Conservation (phyloP, 345 rosid genomes). For the Citrus australasica region DNA sequence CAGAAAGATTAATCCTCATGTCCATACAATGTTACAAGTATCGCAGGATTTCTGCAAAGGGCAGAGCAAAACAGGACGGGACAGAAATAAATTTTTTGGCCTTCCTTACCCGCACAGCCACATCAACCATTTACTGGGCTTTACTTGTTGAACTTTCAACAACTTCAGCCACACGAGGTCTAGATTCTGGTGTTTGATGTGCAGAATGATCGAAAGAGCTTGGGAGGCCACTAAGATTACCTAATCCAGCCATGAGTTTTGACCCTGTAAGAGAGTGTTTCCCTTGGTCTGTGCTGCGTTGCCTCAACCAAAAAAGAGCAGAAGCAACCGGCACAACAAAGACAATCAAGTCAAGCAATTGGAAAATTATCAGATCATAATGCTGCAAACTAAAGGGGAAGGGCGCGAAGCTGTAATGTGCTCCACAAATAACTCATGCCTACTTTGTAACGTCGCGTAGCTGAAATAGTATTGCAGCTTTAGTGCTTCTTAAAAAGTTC, state of each 20-base stretch:
- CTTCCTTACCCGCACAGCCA: constrained; percentile 56
- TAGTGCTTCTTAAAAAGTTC: constrained; percentile 69
- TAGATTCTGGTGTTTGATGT: constrained; percentile 47
- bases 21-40: too few species aligned
- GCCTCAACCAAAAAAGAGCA: constrained; percentile 67
- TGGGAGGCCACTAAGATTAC: constrained; percentile 38
- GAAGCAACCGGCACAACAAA: constrained; percentile 54
- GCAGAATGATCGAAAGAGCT: constrained; percentile 36
- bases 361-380: neutral
- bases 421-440: too few species aligned
- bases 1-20: neutral
- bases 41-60: too few species aligned
- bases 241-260: constrained; percentile 26
- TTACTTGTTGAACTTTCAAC: constrained; percentile 59
- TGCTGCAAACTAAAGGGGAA: neutral
- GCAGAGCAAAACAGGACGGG: neutral
- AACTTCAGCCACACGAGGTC: constrained; percentile 63
- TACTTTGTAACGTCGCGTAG: too few species aligned
- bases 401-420: too few species aligned
- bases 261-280: constrained; percentile 22
- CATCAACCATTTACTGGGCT: constrained; percentile 68
- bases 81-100: neutral
- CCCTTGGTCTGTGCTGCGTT: constrained; percentile 72
- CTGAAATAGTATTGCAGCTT: constrained; percentile 59
- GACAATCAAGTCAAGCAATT: constrained; percentile 4